Conservation (phyloP, 2,329 filamentous ascomycete genomes). For the Fusarium miscanthi region DNA sequence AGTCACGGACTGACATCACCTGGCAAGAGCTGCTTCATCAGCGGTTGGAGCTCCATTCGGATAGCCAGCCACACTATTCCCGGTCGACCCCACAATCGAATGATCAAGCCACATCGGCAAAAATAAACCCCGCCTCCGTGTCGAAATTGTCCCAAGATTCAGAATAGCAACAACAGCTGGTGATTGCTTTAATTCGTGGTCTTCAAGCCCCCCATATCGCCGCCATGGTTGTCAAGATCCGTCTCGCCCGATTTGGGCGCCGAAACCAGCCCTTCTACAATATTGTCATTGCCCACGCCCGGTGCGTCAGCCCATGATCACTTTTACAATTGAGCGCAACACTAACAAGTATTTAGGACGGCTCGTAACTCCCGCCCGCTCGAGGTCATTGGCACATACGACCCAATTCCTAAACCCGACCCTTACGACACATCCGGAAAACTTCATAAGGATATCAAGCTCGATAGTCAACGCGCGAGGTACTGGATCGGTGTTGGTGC, state of each 20-base stretch:
- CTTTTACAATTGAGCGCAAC: background rate
- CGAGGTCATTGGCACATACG: conserved; percentile 88
- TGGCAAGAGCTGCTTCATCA: conserved; percentile 2
- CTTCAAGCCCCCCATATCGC: conserved; percentile 31
- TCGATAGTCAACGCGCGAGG: conserved; percentile 82
- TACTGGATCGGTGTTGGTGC: conserved; percentile 99
- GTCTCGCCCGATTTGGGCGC: conserved; percentile 92
- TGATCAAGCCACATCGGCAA: conserved; percentile 51
- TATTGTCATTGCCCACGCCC: conserved; percentile 93
- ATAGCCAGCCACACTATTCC: conserved; percentile 12
- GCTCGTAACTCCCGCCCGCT: conserved; percentile 89
- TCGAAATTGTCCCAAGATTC: conserved; percentile 47
- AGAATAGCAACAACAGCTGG: conserved; percentile 18
- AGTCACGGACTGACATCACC: conserved; percentile 35
- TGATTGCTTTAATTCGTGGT: conserved; percentile 18
- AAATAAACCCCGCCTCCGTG: conserved; percentile 48
- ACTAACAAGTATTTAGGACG: conserved; percentile 64
- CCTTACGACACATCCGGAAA: conserved; percentile 71
- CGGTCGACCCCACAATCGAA: background rate
- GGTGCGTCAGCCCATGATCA: conserved; percentile 65
- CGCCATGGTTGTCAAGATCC: conserved; percentile 90
- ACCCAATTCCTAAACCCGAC: conserved; percentile 72
- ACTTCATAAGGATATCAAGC: conserved; percentile 89
- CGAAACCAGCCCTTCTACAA: conserved; percentile 94
- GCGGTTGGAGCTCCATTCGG: background rate